Evolutionary conservation across 306 rosid species (phyloP).

Genomic region (Cicer judaicum): DNA sequence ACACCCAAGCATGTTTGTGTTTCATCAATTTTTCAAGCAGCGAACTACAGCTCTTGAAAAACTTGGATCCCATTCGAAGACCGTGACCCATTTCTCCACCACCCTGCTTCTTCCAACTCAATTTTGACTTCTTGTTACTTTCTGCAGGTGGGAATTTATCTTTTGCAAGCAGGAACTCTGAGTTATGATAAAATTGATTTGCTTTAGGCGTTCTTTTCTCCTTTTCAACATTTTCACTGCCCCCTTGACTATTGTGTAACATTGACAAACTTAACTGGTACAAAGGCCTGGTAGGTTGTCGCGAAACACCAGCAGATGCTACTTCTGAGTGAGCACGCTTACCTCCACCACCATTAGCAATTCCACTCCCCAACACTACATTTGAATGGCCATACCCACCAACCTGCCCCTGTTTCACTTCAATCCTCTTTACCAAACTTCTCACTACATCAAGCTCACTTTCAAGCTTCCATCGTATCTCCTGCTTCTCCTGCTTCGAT

Average conservation of each 20-base stretch:
- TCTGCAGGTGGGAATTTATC: conserved; percentile 92
- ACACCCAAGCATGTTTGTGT: conserved; percentile 95
- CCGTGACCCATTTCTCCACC: conserved; percentile 67
- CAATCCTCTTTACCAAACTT: conserved; percentile 76
- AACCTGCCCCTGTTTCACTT: conserved; percentile 73
- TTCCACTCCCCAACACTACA: conserved; percentile 45
- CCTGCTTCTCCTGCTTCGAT: conserved; percentile 66
- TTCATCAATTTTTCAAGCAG: conserved; percentile 91
- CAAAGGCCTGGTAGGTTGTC: conserved; percentile 66
- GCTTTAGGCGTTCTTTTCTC: conserved; percentile 97
- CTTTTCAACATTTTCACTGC: conserved; percentile 75
- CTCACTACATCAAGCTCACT: conserved; percentile 68
- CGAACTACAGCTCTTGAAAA: conserved; percentile 86
- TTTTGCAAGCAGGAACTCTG: conserved; percentile 91
- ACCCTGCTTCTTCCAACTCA: conserved; percentile 71
- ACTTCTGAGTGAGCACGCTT: conserved; percentile 74
- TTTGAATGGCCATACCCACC: conserved; percentile 51
- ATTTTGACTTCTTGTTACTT: conserved; percentile 81
- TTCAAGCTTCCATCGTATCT: conserved; percentile 73
- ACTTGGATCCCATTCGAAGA: conserved; percentile 74
- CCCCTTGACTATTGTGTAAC: conserved; percentile 74
- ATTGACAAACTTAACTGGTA: conserved; percentile 69
- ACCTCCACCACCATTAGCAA: conserved; percentile 56
- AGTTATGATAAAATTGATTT: conserved; percentile 82
- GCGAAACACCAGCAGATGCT: conserved; percentile 64